Percentiles rank a stretch among this genome's conserved stretches.
These are phyloP conservation scores for Penicillium sp. DNA, from an alignment of 2,329 filamentous ascomycete species.

Conservation along the genomic window DNA sequence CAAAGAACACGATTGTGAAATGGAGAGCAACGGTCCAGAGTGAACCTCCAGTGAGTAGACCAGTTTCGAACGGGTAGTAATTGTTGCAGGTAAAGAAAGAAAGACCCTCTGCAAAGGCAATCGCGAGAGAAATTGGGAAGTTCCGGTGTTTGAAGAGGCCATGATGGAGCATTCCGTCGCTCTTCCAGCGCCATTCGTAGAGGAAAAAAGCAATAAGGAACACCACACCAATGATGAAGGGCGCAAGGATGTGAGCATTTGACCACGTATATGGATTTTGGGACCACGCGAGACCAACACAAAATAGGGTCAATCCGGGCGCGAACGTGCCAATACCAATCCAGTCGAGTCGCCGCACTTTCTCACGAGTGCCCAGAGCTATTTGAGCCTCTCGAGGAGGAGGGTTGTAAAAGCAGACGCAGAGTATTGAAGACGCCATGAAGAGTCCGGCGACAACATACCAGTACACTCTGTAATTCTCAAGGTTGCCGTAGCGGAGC, in stretches of 20 bases:
- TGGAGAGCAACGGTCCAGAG: not conserved
- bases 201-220: not conserved
- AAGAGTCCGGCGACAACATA: not conserved
- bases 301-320: not conserved
- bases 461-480: not conserved
- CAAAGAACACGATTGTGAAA: not conserved
- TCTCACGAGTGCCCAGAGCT: not conserved
- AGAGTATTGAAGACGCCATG: not conserved
- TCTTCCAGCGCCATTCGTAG: not conserved
- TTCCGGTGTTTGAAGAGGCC: not conserved
- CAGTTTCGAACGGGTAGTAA: not conserved
- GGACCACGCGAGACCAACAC: not conserved
- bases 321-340: not conserved
- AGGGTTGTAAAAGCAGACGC: not conserved
- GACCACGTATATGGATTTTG: not conserved
- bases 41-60: not conserved
- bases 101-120: not conserved
- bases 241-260: not conserved
- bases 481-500: not conserved
- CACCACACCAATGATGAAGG: not conserved
- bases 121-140: not conserved
- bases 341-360: not conserved
- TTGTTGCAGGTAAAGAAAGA: not conserved
- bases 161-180: not conserved
- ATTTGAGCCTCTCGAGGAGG: not conserved